phyloP scores from a whole-genome alignment of 169 alveolate species.

The Sarcocystis neurona region DNA sequence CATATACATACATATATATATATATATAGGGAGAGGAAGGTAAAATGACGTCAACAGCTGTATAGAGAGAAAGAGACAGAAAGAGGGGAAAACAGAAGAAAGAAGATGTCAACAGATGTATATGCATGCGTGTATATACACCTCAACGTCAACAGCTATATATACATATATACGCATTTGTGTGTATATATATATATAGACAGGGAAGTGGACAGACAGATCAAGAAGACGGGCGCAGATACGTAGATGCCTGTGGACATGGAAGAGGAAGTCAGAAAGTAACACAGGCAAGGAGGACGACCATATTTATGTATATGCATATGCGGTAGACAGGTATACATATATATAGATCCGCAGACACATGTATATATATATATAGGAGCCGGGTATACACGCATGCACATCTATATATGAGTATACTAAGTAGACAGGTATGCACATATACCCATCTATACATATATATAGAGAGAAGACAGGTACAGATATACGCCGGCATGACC shows the following conservation, averaged over 20 bases:
- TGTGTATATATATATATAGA: too few species aligned
- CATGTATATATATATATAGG: not conserved
- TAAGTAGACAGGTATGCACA: too few species aligned
- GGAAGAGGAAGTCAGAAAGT: too few species aligned
- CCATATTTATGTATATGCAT: too few species aligned
- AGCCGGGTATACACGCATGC: not conserved
- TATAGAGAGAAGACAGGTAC: not conserved
- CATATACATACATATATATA: not conserved
- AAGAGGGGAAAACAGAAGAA: not conserved
- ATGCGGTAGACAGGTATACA: not conserved
- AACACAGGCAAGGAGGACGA: too few species aligned
- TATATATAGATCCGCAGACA: not conserved
- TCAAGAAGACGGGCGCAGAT: not conserved
- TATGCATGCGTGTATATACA: constrained; percentile 43
- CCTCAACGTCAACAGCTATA: not conserved
- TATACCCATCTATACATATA: not conserved
- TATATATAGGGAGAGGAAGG: not conserved
- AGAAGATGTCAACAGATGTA: constrained; percentile 13
- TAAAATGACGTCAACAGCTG: not conserved
- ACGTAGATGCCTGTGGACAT: not conserved
- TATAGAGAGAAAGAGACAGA: too few species aligned
- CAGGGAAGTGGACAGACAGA: not conserved
- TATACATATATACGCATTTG: too few species aligned
- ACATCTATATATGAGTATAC: not conserved
- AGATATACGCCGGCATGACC: not conserved